These are phyloP conservation scores for Suillus discolor DNA, from an alignment of 768 basidiomycete species.

Conservation along the genomic window DNA sequence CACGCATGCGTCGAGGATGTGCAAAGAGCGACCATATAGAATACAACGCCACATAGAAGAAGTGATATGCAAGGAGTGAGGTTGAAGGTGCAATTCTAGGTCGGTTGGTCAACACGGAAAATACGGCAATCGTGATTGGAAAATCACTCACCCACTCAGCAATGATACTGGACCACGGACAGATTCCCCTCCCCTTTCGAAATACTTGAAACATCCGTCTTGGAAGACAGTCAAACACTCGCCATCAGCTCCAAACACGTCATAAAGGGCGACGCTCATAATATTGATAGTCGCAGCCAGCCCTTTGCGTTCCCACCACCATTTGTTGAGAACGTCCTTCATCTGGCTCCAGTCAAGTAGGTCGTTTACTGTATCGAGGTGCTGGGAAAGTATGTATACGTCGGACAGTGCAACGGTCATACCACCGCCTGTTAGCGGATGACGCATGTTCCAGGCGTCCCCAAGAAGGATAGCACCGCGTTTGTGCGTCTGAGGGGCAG, in stretches of 20 bases:
- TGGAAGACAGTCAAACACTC: conserved; percentile 63
- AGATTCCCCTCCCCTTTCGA: conserved; percentile 90
- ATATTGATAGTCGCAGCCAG: conserved; percentile 89
- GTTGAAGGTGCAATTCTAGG: conserved; percentile 81
- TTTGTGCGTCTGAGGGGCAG: conserved; percentile 67
- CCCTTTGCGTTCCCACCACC: conserved; percentile 88
- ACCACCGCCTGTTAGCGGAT: conserved; percentile 96
- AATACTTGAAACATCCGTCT: conserved; percentile 96
- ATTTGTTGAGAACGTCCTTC: conserved; percentile 56
- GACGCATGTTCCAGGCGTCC: conserved; percentile 99
- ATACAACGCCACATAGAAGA: conserved; percentile 95
- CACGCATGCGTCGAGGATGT: conserved; percentile 44
- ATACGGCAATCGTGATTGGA: background rate
- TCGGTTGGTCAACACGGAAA: background rate
- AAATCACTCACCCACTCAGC: conserved; percentile 71
- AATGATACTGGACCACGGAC: conserved; percentile 87
- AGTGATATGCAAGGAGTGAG: conserved; percentile 80
- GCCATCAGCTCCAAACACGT: conserved; percentile 94
- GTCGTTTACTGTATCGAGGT: conserved; percentile 51
- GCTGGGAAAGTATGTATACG: conserved; percentile 68
- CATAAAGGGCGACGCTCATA: conserved; percentile 89
- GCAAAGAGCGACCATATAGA: conserved; percentile 83
- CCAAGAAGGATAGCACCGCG: conserved; percentile 85
- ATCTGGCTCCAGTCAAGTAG: conserved; percentile 55
- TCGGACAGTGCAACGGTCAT: conserved; percentile 97